Evolutionary conservation across 2,329 filamentous ascomycete genomes (phyloP).

Genomic region (Aspergillus jensenii): DNA sequence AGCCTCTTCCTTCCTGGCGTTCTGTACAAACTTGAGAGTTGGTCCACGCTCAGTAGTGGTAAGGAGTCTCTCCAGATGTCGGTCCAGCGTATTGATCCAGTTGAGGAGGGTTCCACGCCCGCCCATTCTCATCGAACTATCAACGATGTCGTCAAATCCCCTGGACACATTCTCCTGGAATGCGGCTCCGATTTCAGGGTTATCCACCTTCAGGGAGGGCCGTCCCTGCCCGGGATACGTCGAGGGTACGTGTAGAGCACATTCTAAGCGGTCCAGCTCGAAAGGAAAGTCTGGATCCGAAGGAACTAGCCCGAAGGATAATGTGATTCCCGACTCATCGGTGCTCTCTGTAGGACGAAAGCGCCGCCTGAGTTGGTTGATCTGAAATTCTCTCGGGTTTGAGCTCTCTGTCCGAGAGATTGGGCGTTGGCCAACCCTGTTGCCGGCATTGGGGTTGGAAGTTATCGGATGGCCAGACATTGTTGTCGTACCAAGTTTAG

Average conservation of each 20-base stretch:
- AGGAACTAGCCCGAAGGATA: conserved; percentile 66
- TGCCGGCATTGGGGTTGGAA: conserved; percentile 2
- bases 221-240: conserved; percentile 58
- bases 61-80: conserved; percentile 67
- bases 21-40: conserved; percentile 68
- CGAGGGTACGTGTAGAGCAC: conserved; percentile 64
- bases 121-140: conserved; percentile 49
- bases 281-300: conserved; percentile 85
- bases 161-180: conserved; percentile 75
- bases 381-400: conserved; percentile 71
- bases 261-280: conserved; percentile 68
- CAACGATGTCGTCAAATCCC: conserved; percentile 67
- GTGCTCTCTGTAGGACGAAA: conserved; percentile 55
- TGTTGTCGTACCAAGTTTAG: not conserved
- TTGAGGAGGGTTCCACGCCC: conserved; percentile 58
- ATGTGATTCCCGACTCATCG: conserved; percentile 52
- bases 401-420: conserved; percentile 63
- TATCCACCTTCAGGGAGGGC: conserved; percentile 63
- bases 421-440: conserved; percentile 57
- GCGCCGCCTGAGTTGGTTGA: conserved; percentile 69
- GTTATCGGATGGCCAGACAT: conserved; percentile 36
- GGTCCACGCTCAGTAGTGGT: conserved; percentile 69
- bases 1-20: conserved; percentile 44
- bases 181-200: conserved; percentile 68
- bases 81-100: conserved; percentile 70